phyloP scores from a whole-genome alignment of 768 basidiomycete species.

The Leccinum uliginosum region DNA sequence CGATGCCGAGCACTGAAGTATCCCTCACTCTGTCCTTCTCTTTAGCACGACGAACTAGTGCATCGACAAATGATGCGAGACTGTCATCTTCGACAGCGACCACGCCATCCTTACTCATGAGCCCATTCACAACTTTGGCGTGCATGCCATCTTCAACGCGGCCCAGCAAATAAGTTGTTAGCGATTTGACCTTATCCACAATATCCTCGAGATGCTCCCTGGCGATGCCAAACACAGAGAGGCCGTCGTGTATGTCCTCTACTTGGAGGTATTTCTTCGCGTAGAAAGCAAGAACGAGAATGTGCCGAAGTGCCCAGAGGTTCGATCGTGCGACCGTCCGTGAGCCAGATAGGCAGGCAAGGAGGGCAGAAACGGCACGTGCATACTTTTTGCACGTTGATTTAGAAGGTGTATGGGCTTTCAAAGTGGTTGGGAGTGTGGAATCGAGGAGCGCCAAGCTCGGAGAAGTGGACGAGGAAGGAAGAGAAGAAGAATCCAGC shows the following conservation, averaged over 20 bases:
- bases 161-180: constrained; percentile 60
- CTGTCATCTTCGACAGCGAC: constrained; percentile 18
- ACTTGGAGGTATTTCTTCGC: constrained; percentile 58
- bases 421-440: constrained; percentile 45
- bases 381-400: constrained; percentile 43
- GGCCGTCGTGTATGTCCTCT: constrained; percentile 42
- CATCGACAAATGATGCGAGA: constrained; percentile 28
- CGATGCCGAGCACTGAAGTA: constrained; percentile 51
- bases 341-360: constrained; percentile 53
- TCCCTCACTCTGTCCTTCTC: constrained; percentile 48
- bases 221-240: constrained; percentile 35
- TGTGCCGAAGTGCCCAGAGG: constrained; percentile 65
- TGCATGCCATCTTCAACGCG: constrained; percentile 51
- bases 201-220: constrained; percentile 34
- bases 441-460: constrained; percentile 60
- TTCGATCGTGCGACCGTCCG: constrained; percentile 56
- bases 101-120: constrained; percentile 26
- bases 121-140: constrained; percentile 33
- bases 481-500: constrained; percentile 38
- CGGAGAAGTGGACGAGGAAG: constrained; percentile 43
- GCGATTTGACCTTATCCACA: constrained; percentile 42
- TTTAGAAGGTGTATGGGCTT: constrained; percentile 12
- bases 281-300: constrained; percentile 58
- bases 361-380: constrained; percentile 52
- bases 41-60: constrained; percentile 29